These are phyloP conservation scores for Tolypocladium inflatum DNA, from an alignment of 2,329 filamentous ascomycete genomes.

Conservation along the genomic window DNA sequence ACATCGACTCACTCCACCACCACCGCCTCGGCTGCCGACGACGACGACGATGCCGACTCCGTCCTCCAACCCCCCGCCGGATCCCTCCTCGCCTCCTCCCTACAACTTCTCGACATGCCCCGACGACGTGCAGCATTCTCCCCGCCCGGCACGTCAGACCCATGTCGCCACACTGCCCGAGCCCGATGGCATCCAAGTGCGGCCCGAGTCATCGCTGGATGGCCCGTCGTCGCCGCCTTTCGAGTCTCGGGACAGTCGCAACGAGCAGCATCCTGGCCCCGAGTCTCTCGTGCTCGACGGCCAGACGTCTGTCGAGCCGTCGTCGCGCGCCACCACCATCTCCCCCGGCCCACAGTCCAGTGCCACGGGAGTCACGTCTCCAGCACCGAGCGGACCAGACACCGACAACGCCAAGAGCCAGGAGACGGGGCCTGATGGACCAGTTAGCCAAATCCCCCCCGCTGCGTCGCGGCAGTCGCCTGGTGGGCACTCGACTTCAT, in stretches of 20 bases:
- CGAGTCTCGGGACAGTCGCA: conserved; percentile 3
- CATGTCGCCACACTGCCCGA: conserved; percentile 10
- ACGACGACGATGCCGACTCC: conserved; percentile 33
- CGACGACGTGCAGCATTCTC: conserved; percentile 25
- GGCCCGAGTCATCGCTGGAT: conserved; percentile 10
- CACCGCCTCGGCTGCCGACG: neutral
- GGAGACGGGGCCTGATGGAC: conserved; percentile 8
- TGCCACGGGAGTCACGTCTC: conserved; percentile 22
- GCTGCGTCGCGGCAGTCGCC: neutral
- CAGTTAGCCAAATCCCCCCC: neutral
- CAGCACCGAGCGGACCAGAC: conserved; percentile 19
- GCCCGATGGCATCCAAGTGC: conserved; percentile 11
- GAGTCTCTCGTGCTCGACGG: conserved; percentile 11
- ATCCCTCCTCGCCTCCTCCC: conserved; percentile 25
- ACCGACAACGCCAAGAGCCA: conserved; percentile 23
- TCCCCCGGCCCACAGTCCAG: conserved; percentile 31
- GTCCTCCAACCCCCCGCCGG: conserved; percentile 30
- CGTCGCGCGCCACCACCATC: conserved; percentile 31
- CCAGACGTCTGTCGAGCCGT: conserved; percentile 16
- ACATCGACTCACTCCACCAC: neutral
- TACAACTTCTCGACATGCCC: conserved; percentile 33
- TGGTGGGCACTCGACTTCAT: conserved; percentile 6
- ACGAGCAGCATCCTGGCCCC: conserved; percentile 6
- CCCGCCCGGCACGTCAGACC: conserved; percentile 14
- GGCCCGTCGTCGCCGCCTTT: conserved; percentile 11